phyloP scores from a whole-genome alignment of 2,329 filamentous ascomycete genomes.

The Talaromyces pinophilus region DNA sequence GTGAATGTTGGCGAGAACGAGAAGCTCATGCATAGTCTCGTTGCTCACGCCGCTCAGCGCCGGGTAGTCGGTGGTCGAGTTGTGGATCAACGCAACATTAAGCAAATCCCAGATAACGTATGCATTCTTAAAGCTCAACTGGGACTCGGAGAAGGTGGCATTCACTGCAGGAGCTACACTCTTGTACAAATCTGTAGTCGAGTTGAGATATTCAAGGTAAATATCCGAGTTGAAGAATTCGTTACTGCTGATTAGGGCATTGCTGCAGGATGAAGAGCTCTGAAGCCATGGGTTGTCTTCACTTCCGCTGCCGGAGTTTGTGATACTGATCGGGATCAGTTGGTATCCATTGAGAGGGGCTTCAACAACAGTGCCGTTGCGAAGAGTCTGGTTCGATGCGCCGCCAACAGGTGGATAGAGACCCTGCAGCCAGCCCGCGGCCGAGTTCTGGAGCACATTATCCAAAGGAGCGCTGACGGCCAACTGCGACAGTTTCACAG shows the following conservation, averaged over 20 bases:
- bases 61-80: constrained; percentile 59
- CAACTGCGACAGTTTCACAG: constrained; percentile 70
- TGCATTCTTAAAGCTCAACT: constrained; percentile 63
- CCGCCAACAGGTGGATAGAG: constrained; percentile 75
- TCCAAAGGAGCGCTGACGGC: constrained; percentile 71
- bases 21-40: constrained; percentile 62
- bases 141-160: constrained; percentile 49
- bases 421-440: constrained; percentile 77
- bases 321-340: constrained; percentile 71
- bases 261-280: constrained; percentile 56
- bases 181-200: constrained; percentile 57
- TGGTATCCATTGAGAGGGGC: constrained; percentile 79
- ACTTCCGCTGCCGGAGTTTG: constrained; percentile 61
- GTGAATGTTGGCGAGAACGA: constrained; percentile 73
- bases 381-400: constrained; percentile 61
- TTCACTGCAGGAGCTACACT: constrained; percentile 56
- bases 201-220: constrained; percentile 51
- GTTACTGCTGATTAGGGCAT: constrained; percentile 60
- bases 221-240: constrained; percentile 56
- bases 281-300: constrained; percentile 62
- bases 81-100: constrained; percentile 65
- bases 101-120: constrained; percentile 67
- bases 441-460: constrained; percentile 76
- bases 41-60: constrained; percentile 61
- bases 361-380: constrained; percentile 67